Conservation (phyloP, 2,329 filamentous ascomycete species). For the Diplodia mutila region DNA sequence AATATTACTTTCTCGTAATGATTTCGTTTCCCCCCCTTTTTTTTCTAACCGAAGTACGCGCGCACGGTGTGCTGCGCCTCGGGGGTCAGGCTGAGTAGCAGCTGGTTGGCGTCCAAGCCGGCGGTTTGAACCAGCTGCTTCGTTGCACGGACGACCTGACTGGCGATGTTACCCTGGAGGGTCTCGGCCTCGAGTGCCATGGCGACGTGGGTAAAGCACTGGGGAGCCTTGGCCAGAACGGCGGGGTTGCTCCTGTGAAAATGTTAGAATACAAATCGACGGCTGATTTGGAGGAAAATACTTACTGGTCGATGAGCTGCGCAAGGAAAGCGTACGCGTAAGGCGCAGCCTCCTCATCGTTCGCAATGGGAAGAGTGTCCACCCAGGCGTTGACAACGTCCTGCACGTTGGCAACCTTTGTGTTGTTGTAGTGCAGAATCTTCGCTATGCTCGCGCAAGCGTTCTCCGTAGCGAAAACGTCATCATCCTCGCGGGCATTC, state of each 20-base stretch:
- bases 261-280: slow-evolving; percentile 30
- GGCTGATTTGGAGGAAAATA: slow-evolving; percentile 36
- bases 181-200: slow-evolving; percentile 91
- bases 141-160: slow-evolving; percentile 73
- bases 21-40: not conserved
- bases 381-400: slow-evolving; percentile 84
- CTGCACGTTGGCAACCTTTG: slow-evolving; percentile 75
- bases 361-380: slow-evolving; percentile 85
- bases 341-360: slow-evolving; percentile 95
- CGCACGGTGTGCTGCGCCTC: slow-evolving; percentile 82
- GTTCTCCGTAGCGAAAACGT: slow-evolving; percentile 97
- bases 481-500: slow-evolving; percentile 85
- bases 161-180: slow-evolving; percentile 80
- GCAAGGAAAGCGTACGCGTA: slow-evolving; percentile 93
- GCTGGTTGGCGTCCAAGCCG: slow-evolving; percentile 73
- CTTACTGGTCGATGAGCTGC: slow-evolving; percentile 92
- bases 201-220: slow-evolving; percentile 82
- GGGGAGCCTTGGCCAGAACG: slow-evolving; percentile 73
- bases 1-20: not conserved
- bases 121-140: slow-evolving; percentile 77
- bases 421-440: slow-evolving; percentile 86
- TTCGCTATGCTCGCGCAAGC: slow-evolving; percentile 96
- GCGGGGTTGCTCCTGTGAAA: slow-evolving; percentile 77
- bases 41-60: slow-evolving; percentile 71
- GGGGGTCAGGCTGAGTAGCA: slow-evolving; percentile 74